Evolutionary conservation across 75 land plant genomes (phyloP).

Genomic region (Pinus albicaulis): DNA sequence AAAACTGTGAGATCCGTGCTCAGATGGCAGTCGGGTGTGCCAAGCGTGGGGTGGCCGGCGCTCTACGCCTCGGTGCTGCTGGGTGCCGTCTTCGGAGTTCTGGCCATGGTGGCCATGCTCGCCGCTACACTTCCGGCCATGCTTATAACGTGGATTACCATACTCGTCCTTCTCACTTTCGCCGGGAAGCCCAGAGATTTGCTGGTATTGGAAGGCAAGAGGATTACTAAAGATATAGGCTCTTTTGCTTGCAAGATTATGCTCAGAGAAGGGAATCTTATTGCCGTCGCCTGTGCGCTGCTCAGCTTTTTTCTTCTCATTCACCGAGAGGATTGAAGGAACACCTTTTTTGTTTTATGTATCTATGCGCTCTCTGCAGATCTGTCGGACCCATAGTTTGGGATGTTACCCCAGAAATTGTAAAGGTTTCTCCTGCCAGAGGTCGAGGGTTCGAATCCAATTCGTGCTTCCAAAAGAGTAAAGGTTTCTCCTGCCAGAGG

Average conservation of each 20-base stretch:
- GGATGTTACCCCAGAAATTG: too few species aligned
- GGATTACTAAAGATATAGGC: slow-evolving; percentile 42
- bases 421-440: too few species aligned
- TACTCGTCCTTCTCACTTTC: slow-evolving; percentile 53
- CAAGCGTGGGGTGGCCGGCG: neutral
- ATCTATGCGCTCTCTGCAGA: too few species aligned
- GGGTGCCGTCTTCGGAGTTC: neutral
- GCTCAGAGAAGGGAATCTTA: slow-evolving; percentile 54
- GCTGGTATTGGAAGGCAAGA: slow-evolving; percentile 51
- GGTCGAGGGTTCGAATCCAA: too few species aligned
- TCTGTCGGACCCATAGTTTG: too few species aligned
- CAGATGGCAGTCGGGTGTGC: neutral
- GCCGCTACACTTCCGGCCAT: slow-evolving; percentile 1
- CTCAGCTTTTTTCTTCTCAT: slow-evolving; percentile 40
- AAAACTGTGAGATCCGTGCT: neutral
- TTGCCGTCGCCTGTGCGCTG: slow-evolving; percentile 52
- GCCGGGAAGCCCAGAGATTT: slow-evolving; percentile 40
- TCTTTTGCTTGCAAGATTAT: slow-evolving; percentile 39
- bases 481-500: too few species aligned
- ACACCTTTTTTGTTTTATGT: too few species aligned
- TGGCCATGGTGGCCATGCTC: slow-evolving; percentile 9
- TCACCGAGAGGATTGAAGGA: neutral
- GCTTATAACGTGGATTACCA: slow-evolving; percentile 6
- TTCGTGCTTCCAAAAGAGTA: too few species aligned
- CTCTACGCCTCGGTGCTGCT: slow-evolving; percentile 1